Evolutionary conservation across 2,329 filamentous ascomycete species (phyloP).

Genomic region (Venturiaceae sp.): DNA sequence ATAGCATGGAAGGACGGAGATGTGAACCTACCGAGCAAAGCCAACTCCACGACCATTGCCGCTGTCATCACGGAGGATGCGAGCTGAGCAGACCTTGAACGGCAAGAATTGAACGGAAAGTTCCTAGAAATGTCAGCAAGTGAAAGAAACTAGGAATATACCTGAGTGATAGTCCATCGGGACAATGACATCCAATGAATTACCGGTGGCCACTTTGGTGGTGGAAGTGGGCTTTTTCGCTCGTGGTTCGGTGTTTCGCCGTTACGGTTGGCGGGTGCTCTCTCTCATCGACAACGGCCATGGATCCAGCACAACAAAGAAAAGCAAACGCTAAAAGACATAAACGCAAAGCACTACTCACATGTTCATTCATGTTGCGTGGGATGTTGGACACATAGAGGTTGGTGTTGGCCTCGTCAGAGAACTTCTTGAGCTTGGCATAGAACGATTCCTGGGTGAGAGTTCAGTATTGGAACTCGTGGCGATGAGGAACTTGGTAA

Average conservation of each 20-base stretch:
- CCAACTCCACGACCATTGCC: constrained; percentile 94
- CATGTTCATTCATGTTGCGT: constrained; percentile 82
- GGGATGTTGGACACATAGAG: constrained; percentile 97
- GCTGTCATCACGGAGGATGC: constrained; percentile 85
- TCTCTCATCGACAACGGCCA: no score
- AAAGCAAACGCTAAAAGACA: neutral
- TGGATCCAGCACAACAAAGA: no score
- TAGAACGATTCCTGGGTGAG: constrained; percentile 81
- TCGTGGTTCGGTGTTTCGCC: no score
- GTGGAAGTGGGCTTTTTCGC: no score
- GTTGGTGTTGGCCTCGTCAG: constrained; percentile 84
- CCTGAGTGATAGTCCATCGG: no score
- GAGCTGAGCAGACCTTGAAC: constrained; percentile 81
- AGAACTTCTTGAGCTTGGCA: constrained; percentile 91
- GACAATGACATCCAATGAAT: no score
- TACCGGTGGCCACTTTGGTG: no score
- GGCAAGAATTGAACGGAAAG: constrained; percentile 69
- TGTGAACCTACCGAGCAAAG: constrained; percentile 69
- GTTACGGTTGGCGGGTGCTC: no score
- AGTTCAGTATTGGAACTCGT: neutral
- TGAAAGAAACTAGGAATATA: neutral
- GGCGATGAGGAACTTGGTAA: constrained; percentile 9
- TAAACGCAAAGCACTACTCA: constrained; percentile 33
- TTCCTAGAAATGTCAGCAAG: constrained; percentile 42
- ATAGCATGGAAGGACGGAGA: constrained; percentile 3